Evolutionary conservation across 163 green algal species (phyloP).

Genomic region (Chlamydomonas reinhardtii): DNA sequence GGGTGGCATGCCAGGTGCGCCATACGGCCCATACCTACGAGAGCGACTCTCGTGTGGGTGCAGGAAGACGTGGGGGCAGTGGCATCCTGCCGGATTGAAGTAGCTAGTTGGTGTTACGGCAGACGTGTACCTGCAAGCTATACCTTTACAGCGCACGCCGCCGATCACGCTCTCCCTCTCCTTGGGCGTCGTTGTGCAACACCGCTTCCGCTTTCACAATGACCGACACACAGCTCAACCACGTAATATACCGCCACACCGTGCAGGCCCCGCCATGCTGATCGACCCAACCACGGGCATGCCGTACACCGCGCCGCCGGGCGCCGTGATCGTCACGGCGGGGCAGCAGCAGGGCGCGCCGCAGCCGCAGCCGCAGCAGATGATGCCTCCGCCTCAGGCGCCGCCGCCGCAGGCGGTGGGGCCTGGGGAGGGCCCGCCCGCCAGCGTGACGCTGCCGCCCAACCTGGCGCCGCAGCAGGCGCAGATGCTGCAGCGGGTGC

Average conservation of each 20-base stretch:
- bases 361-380: conserved; percentile 24
- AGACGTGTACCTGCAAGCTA: too few species aligned
- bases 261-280: conserved; percentile 25
- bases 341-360: conserved; percentile 4
- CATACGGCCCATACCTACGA: too few species aligned
- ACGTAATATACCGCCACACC: too few species aligned
- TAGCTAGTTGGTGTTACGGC: too few species aligned
- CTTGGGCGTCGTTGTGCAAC: too few species aligned
- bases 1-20: conserved; percentile 12
- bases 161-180: not conserved
- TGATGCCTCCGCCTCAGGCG: conserved; percentile 4
- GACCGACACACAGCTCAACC: too few species aligned
- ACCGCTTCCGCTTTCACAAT: too few species aligned
- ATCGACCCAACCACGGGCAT: conserved; percentile 29
- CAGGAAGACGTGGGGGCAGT: too few species aligned
- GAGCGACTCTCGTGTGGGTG: too few species aligned
- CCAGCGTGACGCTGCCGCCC: conserved; percentile 24
- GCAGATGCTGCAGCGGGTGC: conserved; percentile 81
- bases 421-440: conserved; percentile 1
- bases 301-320: conserved; percentile 33
- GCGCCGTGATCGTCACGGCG: conserved; percentile 41
- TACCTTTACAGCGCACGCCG: too few species aligned
- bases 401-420: conserved; percentile 28
- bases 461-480: conserved; percentile 42
- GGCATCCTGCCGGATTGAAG: too few species aligned